These are phyloP conservation scores for Metarhizium robertsii DNA, from an alignment of 2,329 filamentous ascomycete species.

Conservation along the genomic window DNA sequence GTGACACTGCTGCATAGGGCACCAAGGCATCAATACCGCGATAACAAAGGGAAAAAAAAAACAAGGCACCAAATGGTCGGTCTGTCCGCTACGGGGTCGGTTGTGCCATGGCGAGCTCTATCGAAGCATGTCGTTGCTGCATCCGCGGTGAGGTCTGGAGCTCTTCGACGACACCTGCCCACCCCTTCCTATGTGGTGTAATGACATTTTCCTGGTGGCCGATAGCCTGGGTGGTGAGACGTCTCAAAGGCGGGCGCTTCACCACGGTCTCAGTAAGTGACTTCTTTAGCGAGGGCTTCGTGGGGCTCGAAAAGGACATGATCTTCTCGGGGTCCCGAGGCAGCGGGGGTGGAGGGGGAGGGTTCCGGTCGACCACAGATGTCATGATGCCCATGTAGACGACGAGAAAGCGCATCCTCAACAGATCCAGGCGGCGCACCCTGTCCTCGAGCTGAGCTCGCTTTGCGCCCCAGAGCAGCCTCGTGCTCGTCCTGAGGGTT, in stretches of 20 bases:
- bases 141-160: conserved; percentile 51
- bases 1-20: background rate
- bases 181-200: conserved; percentile 42
- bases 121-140: conserved; percentile 52
- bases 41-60: background rate
- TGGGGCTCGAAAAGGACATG: conserved; percentile 18
- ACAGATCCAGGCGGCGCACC: conserved; percentile 47
- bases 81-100: conserved; percentile 9
- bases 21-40: background rate
- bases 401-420: conserved; percentile 56
- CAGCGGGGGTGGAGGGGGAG: conserved; percentile 19
- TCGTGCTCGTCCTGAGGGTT: conserved; percentile 36
- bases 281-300: conserved; percentile 27
- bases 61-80: no score
- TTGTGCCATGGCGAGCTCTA: conserved; percentile 46
- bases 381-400: conserved; percentile 53
- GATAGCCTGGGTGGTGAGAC: conserved; percentile 44
- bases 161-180: conserved; percentile 55
- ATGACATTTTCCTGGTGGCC: conserved; percentile 40
- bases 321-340: conserved; percentile 26
- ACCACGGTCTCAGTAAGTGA: conserved; percentile 34
- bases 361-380: conserved; percentile 25
- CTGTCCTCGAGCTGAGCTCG: conserved; percentile 46
- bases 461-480: conserved; percentile 50
- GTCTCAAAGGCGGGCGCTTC: conserved; percentile 38